Percentiles rank a stretch among this genome's conserved stretches.
Evolutionary conservation across 768 basidiomycete genomes (phyloP).

Genomic region (Leccinum obscurum): DNA sequence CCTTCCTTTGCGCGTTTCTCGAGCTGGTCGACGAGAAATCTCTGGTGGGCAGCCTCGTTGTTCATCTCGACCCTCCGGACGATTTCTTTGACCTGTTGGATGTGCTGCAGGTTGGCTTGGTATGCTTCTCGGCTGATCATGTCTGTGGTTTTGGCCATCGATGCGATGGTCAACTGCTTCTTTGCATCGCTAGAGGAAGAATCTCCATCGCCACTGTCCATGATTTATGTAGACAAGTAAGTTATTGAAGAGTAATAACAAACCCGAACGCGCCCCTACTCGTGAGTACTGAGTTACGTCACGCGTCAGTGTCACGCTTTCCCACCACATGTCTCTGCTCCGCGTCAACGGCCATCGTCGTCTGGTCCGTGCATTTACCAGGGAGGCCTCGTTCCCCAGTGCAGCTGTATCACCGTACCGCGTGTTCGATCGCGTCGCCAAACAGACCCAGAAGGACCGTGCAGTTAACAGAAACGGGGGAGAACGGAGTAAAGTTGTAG

Average conservation of each 20-base stretch:
- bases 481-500: slow-evolving; percentile 69
- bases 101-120: slow-evolving; percentile 25
- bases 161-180: slow-evolving; percentile 16
- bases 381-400: slow-evolving; percentile 43
- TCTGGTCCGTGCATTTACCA: slow-evolving; percentile 45
- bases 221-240: slow-evolving; percentile 5
- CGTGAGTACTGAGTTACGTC: slow-evolving; percentile 7
- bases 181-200: slow-evolving; percentile 9
- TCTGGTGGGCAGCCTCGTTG: slow-evolving; percentile 43
- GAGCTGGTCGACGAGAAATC: slow-evolving; percentile 36
- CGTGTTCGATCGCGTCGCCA: slow-evolving; percentile 84
- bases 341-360: slow-evolving; percentile 3
- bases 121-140: slow-evolving; percentile 22
- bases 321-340: slow-evolving; percentile 21
- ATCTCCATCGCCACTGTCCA: slow-evolving; percentile 16
- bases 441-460: slow-evolving; percentile 74
- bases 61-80: slow-evolving; percentile 32
- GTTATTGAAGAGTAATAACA: not conserved
- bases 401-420: slow-evolving; percentile 53
- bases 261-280: not conserved
- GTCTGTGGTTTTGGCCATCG: slow-evolving; percentile 27
- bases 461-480: slow-evolving; percentile 62
- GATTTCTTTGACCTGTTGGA: slow-evolving; percentile 33
- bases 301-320: slow-evolving; percentile 19
- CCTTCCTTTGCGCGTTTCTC: slow-evolving; percentile 42